Conservation (phyloP, 768 basidiomycete genomes). For the Exsudoporus frostii region DNA sequence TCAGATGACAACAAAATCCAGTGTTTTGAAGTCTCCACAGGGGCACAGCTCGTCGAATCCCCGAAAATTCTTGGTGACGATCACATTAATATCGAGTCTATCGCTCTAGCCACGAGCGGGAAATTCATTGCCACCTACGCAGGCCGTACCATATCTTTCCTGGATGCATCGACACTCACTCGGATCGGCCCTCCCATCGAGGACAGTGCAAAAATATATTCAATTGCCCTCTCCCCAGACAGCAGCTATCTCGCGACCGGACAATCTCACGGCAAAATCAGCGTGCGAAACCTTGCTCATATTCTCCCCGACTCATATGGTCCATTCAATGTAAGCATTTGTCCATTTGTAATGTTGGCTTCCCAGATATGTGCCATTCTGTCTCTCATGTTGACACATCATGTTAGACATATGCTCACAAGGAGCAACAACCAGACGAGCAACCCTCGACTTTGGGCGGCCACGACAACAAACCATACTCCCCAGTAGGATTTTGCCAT, state of each 20-base stretch:
- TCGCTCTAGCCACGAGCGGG: too few species aligned
- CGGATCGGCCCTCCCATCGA: background rate
- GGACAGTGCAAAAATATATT: background rate
- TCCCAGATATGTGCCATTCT: background rate
- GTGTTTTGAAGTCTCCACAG: background rate
- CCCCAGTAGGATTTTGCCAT: too few species aligned
- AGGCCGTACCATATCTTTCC: background rate
- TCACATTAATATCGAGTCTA: too few species aligned
- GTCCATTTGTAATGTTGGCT: background rate
- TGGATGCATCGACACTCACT: background rate
- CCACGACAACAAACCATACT: too few species aligned
- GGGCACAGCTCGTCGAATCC: background rate
- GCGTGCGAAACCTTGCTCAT: background rate
- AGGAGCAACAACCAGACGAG: too few species aligned
- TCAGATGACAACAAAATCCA: background rate
- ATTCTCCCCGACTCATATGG: background rate
- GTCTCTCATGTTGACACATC: too few species aligned
- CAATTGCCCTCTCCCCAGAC: background rate
- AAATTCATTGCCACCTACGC: too few species aligned
- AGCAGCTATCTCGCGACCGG: background rate
- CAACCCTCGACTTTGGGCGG: too few species aligned
- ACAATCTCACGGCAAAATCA: background rate
- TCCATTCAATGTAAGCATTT: background rate
- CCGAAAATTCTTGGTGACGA: background rate
- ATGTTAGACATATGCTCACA: too few species aligned